These are phyloP conservation scores for Penicillium sp. DNA, from an alignment of 2,329 filamentous ascomycete species.

Conservation along the genomic window DNA sequence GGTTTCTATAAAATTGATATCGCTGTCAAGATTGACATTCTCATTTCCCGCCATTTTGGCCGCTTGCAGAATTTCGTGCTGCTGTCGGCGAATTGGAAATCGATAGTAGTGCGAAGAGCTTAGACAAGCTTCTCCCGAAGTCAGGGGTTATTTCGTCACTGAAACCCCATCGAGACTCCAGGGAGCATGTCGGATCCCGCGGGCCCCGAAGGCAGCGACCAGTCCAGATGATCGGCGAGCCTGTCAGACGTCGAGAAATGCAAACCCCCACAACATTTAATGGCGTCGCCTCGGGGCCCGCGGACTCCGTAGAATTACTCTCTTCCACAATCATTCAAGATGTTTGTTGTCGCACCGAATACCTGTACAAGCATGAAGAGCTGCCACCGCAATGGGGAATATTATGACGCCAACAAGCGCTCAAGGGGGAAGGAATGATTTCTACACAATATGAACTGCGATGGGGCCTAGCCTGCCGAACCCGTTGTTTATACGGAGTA, in stretches of 20 bases:
- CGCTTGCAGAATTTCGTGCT: neutral
- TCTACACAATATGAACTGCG: no score
- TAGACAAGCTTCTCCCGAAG: neutral
- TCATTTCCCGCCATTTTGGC: neutral
- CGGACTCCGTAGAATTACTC: neutral
- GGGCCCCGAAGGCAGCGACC: neutral
- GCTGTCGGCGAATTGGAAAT: neutral
- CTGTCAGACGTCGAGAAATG: neutral
- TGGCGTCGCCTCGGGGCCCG: neutral
- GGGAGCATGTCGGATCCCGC: neutral
- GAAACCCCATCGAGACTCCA: no score
- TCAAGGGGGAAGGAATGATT: no score
- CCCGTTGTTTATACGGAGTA: neutral
- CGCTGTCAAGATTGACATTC: conserved; percentile 8
- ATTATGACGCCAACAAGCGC: no score
- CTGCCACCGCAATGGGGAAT: no score
- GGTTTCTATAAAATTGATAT: conserved; percentile 30
- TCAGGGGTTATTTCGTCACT: neutral
- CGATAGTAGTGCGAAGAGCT: neutral
- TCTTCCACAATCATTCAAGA: neutral
- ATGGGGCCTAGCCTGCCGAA: no score
- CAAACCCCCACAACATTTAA: neutral
- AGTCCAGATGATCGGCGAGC: neutral
- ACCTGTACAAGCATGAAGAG: no score
- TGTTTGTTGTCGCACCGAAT: neutral